Conservation (phyloP, 2,329 filamentous ascomycete species). For the Dryadomyces quercus-mongolicae region DNA sequence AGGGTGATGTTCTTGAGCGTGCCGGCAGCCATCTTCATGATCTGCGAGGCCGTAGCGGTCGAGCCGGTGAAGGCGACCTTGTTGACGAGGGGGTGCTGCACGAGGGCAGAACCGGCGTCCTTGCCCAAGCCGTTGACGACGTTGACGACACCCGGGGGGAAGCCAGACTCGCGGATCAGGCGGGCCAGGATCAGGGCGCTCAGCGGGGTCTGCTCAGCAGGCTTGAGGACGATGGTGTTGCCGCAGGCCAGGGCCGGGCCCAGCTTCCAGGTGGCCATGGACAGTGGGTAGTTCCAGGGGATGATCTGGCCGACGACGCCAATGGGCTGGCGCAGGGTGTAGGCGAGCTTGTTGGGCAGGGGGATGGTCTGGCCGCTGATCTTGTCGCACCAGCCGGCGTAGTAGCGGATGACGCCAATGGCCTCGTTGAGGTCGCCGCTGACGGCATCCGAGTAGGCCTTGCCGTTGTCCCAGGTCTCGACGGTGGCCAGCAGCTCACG, state of each 20-base stretch:
- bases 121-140: constrained; percentile 56
- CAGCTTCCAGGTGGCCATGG: constrained; percentile 63
- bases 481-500: constrained; percentile 27
- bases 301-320: constrained; percentile 60
- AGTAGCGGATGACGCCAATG: constrained; percentile 50
- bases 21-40: constrained; percentile 53
- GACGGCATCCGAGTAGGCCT: constrained; percentile 48
- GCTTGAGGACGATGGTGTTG: constrained; percentile 49
- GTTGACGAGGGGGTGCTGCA: constrained; percentile 50
- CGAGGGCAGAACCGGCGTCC: constrained; percentile 53
- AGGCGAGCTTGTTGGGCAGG: constrained; percentile 52
- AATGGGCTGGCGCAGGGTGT: constrained; percentile 56
- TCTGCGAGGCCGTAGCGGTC: constrained; percentile 51
- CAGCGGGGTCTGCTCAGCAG: constrained; percentile 50
- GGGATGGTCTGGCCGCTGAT: constrained; percentile 59
- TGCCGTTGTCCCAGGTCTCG: constrained; percentile 78
- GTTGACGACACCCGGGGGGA: constrained; percentile 63
- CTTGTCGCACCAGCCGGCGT: constrained; percentile 61
- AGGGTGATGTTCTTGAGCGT: constrained; percentile 48
- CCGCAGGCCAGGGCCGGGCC: constrained; percentile 52
- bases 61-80: constrained; percentile 68
- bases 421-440: constrained; percentile 19
- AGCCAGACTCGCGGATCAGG: constrained; percentile 57
- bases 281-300: constrained; percentile 62
- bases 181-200: constrained; percentile 48